Base-by-base conservation (phyloP, 768 basidiomycete species). In the Collybia nuda region DNA sequence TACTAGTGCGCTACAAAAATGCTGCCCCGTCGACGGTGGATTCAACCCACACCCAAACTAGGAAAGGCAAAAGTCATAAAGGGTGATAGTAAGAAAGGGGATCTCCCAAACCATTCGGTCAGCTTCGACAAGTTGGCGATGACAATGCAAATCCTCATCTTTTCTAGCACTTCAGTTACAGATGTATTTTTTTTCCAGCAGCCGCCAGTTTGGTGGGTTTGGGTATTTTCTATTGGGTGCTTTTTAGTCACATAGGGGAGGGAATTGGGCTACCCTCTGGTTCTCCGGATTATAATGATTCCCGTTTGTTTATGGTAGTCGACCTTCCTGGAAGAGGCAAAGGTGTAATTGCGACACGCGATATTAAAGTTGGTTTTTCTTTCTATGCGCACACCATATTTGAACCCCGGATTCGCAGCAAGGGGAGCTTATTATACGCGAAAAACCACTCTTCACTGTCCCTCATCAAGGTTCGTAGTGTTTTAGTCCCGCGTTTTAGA, bases 391-490 rank as follows among this genome's bases (percentile, higher is more conserved):
- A 21, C 40, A 29, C n/a, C 36, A 19, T 41, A 38, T 45, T 21
- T 32, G 12, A 5, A 32, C 12, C 7, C 14, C 24, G 7, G 12
- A 11, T 5, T 14, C 9, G 12, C 39, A 54, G 81, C 82, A 76
- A 75, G 84, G 84, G 44, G 84, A 86, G 57, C 64, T 79, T 1
- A 54, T 87, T 14, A 67, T 85, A 2, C 73, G 69, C 37, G 84
- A 87, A 60, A 64, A 65, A 38, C 82, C 85, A 4, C 63, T 84
- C 1, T 77, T 87, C 54, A 55, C 71, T 5, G 74, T 85, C 5
- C 81, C 84, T 4, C 61, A 53, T 40, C 61, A 72, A 53, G 71
- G 85, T 85, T 42, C 44, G 77, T 63, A 35, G 45, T 24, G 3
- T 32, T 6, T 26, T 9, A 21, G 47, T 45, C 24, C 21, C 18